phyloP scores from a whole-genome alignment of 2,329 filamentous ascomycete genomes.

The Aspergillus fumigatus region DNA sequence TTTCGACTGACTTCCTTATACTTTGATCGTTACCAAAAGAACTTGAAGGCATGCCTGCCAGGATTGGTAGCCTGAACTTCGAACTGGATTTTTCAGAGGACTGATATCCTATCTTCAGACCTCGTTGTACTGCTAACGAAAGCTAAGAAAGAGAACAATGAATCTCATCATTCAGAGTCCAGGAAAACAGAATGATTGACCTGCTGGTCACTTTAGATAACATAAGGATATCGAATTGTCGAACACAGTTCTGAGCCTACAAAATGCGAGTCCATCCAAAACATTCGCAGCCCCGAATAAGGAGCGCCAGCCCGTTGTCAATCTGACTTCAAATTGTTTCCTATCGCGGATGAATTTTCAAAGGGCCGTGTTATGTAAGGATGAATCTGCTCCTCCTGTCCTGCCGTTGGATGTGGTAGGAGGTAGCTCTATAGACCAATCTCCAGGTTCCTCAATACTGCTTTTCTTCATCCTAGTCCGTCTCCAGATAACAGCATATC shows the following conservation, averaged over 20 bases:
- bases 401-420: not conserved
- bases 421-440: not conserved
- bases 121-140: too few species aligned
- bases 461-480: constrained; percentile 42
- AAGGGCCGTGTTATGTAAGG: not conserved
- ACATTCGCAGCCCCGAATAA: not conserved
- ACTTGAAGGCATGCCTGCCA: not conserved
- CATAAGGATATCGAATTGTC: not conserved
- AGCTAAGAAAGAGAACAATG: not conserved
- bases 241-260: not conserved
- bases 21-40: not conserved
- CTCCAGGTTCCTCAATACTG: constrained; percentile 41
- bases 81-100: too few species aligned
- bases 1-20: not conserved
- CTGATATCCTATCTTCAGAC: too few species aligned
- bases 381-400: not conserved
- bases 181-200: not conserved
- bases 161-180: not conserved
- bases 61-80: not conserved
- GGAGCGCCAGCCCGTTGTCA: not conserved
- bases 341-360: not conserved
- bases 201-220: not conserved
- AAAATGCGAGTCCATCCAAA: not conserved
- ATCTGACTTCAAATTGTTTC: not conserved
- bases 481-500: constrained; percentile 43